Conservation (phyloP, 176 grass and related monocot species). For the Aegilops speltoides region DNA sequence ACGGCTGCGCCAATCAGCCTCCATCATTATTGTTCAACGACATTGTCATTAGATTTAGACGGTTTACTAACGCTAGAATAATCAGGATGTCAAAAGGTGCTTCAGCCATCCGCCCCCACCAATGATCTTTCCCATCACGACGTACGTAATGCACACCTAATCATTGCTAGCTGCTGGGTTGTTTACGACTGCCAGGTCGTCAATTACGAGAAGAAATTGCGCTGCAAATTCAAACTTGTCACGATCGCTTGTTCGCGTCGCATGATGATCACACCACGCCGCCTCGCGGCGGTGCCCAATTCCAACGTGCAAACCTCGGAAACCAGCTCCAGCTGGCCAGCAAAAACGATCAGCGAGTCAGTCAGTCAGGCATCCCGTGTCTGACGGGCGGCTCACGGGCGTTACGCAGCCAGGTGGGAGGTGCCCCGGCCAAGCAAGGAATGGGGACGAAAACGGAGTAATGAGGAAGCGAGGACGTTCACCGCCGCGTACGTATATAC, state of each 20-base stretch:
- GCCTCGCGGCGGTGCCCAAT: neutral
- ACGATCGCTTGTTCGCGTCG: neutral
- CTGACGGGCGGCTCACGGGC: neutral
- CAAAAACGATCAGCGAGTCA: neutral
- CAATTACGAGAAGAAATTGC: neutral
- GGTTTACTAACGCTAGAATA: neutral
- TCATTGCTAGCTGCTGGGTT: neutral
- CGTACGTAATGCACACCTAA: neutral
- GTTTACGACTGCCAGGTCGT: neutral
- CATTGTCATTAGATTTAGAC: neutral
- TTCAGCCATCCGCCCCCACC: neutral
- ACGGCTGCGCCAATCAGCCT: neutral
- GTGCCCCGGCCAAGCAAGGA: neutral
- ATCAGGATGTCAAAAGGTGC: slow-evolving; percentile 2
- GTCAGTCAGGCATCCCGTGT: neutral
- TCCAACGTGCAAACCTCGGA: neutral
- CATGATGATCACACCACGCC: neutral
- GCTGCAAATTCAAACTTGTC: neutral
- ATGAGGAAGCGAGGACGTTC: neutral
- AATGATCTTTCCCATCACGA: neutral
- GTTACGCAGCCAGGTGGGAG: neutral
- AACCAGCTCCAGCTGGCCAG: neutral
- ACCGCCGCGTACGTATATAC: neutral
- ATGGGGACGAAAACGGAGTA: neutral
- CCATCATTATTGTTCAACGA: neutral